Percentiles rank a stretch among this genome's conserved stretches.
phyloP scores from a whole-genome alignment of 306 rosid species.

The Cicer bijugum region DNA sequence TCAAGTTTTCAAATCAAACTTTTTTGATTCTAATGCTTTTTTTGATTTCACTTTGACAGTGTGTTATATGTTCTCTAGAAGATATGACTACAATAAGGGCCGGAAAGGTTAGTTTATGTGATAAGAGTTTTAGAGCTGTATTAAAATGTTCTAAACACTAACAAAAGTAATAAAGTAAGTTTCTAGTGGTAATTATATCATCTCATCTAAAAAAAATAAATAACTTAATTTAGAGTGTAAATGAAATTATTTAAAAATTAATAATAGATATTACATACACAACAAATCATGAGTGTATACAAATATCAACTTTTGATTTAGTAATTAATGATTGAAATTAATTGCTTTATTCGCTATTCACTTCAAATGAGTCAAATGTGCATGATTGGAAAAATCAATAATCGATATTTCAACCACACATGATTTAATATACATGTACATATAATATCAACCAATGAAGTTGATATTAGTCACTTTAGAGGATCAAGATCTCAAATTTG shows the following conservation, averaged over 20 bases:
- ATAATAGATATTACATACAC: neutral
- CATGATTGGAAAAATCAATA: no score
- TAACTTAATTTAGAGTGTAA: neutral
- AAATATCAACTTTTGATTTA: no score
- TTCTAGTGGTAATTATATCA: no score
- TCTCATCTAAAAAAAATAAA: no score
- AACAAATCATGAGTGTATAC: neutral
- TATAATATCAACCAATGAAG: no score
- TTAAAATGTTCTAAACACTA: conserved; percentile 2
- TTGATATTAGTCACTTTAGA: no score
- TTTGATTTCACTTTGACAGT: conserved; percentile 61
- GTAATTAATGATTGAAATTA: no score
- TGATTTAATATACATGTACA: no score
- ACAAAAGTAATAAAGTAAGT: neutral
- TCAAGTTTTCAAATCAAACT: neutral
- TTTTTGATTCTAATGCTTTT: conserved; percentile 37
- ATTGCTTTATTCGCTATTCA: no score
- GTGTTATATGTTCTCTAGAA: conserved; percentile 86
- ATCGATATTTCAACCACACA: no score
- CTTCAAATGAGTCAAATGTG: no score
- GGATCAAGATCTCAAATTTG: no score
- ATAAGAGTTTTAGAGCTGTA: neutral
- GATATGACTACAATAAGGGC: conserved; percentile 70
- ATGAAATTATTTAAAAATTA: neutral
- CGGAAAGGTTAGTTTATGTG: conserved; percentile 73